Evolutionary conservation across 202 grass and related monocot species (phyloP).

Genomic region (Saccharum hybrid): DNA sequence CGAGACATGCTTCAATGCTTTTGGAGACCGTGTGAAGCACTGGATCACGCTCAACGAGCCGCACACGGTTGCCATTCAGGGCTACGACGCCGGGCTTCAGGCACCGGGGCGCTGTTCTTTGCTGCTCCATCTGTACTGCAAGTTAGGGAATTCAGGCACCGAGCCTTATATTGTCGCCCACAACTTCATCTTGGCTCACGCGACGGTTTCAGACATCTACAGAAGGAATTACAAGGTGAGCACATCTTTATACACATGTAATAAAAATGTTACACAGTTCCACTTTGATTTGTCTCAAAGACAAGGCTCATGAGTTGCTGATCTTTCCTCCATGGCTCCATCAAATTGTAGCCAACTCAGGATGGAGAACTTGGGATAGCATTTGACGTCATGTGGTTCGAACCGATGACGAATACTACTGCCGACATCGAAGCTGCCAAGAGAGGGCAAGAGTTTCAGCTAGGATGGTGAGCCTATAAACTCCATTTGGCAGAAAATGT

Average conservation of each 20-base stretch:
- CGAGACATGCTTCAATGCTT: constrained; percentile 79
- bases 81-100: constrained; percentile 82
- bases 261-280: background rate
- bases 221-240: constrained; percentile 68
- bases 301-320: background rate
- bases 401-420: constrained; percentile 59
- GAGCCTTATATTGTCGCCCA: constrained; percentile 92
- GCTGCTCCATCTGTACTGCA: constrained; percentile 77
- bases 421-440: constrained; percentile 70
- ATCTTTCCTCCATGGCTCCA: background rate
- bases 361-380: constrained; percentile 72
- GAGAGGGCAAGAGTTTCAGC: constrained; percentile 91
- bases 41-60: constrained; percentile 98
- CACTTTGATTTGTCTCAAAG: background rate
- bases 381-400: constrained; percentile 95
- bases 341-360: constrained; percentile 53
- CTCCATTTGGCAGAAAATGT: background rate
- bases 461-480: constrained; percentile 69
- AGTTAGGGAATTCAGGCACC: constrained; percentile 68
- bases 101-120: constrained; percentile 80
- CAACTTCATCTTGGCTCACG: constrained; percentile 77
- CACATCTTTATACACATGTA: background rate
- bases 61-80: constrained; percentile 90
- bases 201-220: constrained; percentile 56
- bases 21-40: constrained; percentile 84